A percentile compares a stretch with the other conserved stretches of the same genome.
Evolutionary conservation across 306 rosid genomes (phyloP).

Genomic region (Pterocarpus santalinus): DNA sequence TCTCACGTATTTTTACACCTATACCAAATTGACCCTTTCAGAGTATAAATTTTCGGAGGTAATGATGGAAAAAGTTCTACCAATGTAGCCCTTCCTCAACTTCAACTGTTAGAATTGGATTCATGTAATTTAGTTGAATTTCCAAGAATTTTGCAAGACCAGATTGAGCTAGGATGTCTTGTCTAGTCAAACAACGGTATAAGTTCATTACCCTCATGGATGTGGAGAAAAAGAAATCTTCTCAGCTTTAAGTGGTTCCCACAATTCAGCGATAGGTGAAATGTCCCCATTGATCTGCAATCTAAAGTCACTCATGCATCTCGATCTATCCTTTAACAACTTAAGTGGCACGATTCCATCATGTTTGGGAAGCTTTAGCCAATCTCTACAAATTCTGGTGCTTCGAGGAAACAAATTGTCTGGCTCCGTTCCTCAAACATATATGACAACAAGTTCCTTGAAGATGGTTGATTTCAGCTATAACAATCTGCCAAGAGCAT

Average conservation of each 20-base stretch:
- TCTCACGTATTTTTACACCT: too few species aligned
- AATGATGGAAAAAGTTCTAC: too few species aligned
- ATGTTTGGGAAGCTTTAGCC: constrained; percentile 37
- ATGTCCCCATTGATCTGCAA: constrained; percentile 42
- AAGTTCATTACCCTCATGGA: constrained; percentile 32
- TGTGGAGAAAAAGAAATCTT: constrained; percentile 3
- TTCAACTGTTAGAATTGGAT: neutral
- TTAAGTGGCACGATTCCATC: constrained; percentile 20
- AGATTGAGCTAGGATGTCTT: neutral
- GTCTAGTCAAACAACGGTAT: neutral
- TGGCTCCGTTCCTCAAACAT: constrained; percentile 40
- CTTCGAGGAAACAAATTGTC: constrained; percentile 15
- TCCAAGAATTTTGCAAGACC: neutral
- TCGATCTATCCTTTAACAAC: constrained; percentile 42
- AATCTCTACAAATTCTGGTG: neutral
- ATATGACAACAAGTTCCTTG: neutral
- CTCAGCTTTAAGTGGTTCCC: neutral
- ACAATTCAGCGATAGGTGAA: constrained; percentile 27
- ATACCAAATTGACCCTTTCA: too few species aligned
- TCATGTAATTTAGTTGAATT: constrained; percentile 35
- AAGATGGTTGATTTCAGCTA: constrained; percentile 19
- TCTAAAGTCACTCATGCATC: constrained; percentile 1
- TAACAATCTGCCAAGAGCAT: constrained; percentile 50
- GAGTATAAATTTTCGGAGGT: too few species aligned
- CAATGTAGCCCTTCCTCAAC: neutral